Evolutionary conservation across 177 flowering plant genomes (phyloP).

Genomic region (Vitis hybrid): DNA sequence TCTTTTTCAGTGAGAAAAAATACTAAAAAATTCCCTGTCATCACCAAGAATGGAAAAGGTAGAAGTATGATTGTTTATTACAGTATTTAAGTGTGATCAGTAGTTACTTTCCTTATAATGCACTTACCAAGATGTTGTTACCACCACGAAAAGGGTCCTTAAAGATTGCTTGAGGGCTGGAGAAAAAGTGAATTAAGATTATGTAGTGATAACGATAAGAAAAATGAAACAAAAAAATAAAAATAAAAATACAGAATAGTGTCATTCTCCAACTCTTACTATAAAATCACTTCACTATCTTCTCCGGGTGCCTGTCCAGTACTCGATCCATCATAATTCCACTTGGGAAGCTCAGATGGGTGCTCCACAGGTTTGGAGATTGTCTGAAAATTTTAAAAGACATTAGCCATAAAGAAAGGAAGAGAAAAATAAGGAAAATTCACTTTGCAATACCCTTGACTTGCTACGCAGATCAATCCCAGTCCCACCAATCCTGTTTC

Average conservation of each 20-base stretch:
- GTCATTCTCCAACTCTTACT: constrained; percentile 48
- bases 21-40: too few relatives aligned
- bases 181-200: constrained; percentile 6
- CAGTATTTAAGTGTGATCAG: background rate
- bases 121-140: constrained; percentile 80
- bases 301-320: constrained; percentile 99
- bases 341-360: constrained; percentile 95
- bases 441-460: constrained; percentile 48
- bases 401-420: background rate
- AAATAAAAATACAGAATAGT: background rate
- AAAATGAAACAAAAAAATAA: background rate
- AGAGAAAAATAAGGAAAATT: background rate
- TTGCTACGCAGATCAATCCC: constrained; percentile 61
- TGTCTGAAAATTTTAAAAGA: constrained; percentile 47
- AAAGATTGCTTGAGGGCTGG: constrained; percentile 95
- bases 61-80: background rate
- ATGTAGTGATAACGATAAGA: background rate
- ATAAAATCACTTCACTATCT: constrained; percentile 98
- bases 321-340: constrained; percentile 99
- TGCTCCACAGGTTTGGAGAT: constrained; percentile 80
- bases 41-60: background rate
- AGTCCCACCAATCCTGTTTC: constrained; percentile 70
- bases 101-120: background rate
- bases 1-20: too few relatives aligned
- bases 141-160: constrained; percentile 98